Base-by-base conservation (phyloP, 108 stramenopile species). In the Cyclotella sp. region DNA sequence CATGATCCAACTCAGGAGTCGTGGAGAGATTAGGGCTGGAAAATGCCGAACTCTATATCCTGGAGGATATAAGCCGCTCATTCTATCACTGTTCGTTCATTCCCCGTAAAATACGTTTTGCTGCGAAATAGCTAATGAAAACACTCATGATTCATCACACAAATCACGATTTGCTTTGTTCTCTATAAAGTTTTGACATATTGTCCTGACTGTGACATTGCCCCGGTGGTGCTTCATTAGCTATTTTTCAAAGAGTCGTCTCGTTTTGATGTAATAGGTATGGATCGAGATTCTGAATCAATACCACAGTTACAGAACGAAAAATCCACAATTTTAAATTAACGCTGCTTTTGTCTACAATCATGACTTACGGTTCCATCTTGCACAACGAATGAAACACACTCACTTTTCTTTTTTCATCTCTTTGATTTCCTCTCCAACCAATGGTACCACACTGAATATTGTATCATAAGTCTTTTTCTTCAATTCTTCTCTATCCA, bases 1-100 rank as follows among this genome's bases (percentile, higher is more conserved):
- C 79, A 90, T 69, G 84, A 81, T 71, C 63, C 70, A 42, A 92
- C 91, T n/a, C 86, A 92, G 53, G 94, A 95, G 67, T 87, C 89
- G 11, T 95, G 94, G 94, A 86, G 94, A 65, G 94, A 95, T 71
- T 91, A 78, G 60, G 29, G 46, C 11, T n/a, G 3, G 49, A 29
- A 40, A 34, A 65, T 43, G 64, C 9, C 55, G 21, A 28, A 29
- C 21, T 19, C 14, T 27, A 30, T 46, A 15, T 9, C 15, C n/a
- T 8, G 42, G 46, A 21, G 28, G 27, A 27, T 9, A 30, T 14
- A 21, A 52, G 16, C 49, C 24, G 51, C 12, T 66, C 15, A 14
- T n/a, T 9, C 14, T 47, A 47, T 19, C 18, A 27, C 47, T 68
- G 28, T 30, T 6, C 29, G 26, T 52, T 68, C 67, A 68, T 68